Conservation (phyloP, 2,329 filamentous ascomycete genomes). For the Cadophora sp. region DNA sequence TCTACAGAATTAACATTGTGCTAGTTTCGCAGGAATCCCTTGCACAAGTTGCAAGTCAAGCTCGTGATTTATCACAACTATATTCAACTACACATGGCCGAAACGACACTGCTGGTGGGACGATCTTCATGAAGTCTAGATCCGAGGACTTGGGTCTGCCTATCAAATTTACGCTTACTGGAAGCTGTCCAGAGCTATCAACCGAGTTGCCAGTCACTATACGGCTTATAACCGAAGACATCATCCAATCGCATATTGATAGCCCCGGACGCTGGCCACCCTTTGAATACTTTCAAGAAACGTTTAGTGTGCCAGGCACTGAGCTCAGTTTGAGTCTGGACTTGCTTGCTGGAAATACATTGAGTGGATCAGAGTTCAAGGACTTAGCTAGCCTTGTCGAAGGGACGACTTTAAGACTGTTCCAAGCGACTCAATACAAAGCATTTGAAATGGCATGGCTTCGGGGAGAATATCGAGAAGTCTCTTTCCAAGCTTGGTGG, state of each 20-base stretch:
- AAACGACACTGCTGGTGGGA: not conserved
- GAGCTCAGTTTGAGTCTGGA: slow-evolving; percentile 1
- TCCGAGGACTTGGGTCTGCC: not conserved
- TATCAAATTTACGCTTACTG: not conserved
- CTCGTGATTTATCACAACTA: slow-evolving; percentile 1
- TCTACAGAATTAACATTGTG: slow-evolving; percentile 2
- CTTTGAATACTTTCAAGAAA: slow-evolving; percentile 6
- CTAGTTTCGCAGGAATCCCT: not conserved
- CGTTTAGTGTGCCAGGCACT: not conserved
- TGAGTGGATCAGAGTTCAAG: not conserved
- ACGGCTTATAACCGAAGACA: not conserved
- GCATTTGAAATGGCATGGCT: slow-evolving; percentile 4
- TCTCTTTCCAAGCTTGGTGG: not conserved
- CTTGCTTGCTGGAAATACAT: slow-evolving; percentile 2
- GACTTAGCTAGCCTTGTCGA: not conserved
- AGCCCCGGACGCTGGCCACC: not conserved
- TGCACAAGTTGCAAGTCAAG: not conserved
- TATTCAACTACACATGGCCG: not conserved
- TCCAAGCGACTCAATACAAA: not conserved
- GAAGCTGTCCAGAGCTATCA: not conserved
- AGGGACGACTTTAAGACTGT: slow-evolving; percentile 1
- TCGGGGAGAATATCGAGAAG: not conserved
- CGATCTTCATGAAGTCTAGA: not conserved
- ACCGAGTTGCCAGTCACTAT: not conserved
- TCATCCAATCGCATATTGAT: not conserved